Evolutionary conservation across 345 rosid genomes (phyloP).

Genomic region (Fremontodendron californicum): DNA sequence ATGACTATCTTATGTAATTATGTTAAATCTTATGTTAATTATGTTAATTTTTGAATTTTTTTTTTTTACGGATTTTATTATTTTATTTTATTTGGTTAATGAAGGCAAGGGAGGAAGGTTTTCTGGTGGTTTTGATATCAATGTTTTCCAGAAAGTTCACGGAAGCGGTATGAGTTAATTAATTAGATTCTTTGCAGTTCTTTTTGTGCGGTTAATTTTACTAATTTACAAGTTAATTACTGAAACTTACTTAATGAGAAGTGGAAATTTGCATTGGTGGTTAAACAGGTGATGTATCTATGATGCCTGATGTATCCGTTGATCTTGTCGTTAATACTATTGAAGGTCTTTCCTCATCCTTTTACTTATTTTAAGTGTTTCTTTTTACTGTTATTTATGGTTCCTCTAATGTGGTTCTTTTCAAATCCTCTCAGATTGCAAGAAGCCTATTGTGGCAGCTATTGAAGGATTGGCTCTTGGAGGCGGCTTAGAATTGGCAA

Average conservation of each 20-base stretch:
- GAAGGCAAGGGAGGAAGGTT: slow-evolving; percentile 82
- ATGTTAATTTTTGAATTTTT: background rate
- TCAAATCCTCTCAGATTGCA: slow-evolving; percentile 46
- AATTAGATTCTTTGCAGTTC: background rate
- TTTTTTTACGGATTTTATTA: background rate
- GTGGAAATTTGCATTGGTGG: background rate
- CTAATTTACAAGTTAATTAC: background rate
- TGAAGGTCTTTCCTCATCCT: slow-evolving; percentile 58
- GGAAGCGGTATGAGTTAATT: slow-evolving; percentile 44
- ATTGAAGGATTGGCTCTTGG: slow-evolving; percentile 95
- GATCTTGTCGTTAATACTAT: slow-evolving; percentile 66
- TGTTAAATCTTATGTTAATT: background rate
- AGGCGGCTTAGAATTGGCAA: slow-evolving; percentile 87
- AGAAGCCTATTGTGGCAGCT: slow-evolving; percentile 95
- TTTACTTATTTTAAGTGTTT: background rate
- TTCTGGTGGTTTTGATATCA: slow-evolving; percentile 89
- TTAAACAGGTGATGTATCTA: slow-evolving; percentile 63
- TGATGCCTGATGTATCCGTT: slow-evolving; percentile 80
- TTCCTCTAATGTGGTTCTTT: slow-evolving; percentile 19
- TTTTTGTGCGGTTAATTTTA: background rate
- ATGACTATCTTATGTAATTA: background rate
- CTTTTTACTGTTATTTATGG: background rate
- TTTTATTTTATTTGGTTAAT: slow-evolving; percentile 12
- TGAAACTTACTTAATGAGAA: background rate
- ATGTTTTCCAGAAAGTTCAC: slow-evolving; percentile 71